phyloP scores from a whole-genome alignment of 805 yeast species.

The Suhomyces xylopsoci region DNA sequence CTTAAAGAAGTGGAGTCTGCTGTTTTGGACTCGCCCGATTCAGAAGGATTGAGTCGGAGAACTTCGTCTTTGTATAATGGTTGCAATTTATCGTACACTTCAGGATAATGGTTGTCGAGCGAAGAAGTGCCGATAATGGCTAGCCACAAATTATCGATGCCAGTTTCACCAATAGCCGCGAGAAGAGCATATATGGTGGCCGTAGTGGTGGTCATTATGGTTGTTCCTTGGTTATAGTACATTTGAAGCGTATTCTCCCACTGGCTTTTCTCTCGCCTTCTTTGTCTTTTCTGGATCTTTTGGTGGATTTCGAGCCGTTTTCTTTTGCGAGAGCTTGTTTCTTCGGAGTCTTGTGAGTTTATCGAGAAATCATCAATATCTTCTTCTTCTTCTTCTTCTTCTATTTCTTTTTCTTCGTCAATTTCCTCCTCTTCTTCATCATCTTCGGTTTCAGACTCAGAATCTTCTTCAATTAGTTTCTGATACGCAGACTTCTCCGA shows the following conservation, averaged over 20 bases:
- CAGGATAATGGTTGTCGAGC: conserved; percentile 67
- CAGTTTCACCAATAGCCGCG: conserved; percentile 80
- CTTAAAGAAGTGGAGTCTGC: conserved; percentile 48
- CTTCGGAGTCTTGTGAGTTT: conserved; percentile 25
- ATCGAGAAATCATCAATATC: conserved; percentile 7
- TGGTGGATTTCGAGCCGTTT: conserved; percentile 27
- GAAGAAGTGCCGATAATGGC: conserved; percentile 87
- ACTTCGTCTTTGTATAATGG: conserved; percentile 85
- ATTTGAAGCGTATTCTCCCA: conserved; percentile 60
- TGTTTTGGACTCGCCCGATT: conserved; percentile 20
- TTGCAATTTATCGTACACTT: conserved; percentile 65
- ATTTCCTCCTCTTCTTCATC: too few species aligned
- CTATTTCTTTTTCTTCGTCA: conserved; percentile 20
- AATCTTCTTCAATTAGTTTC: conserved; percentile 40
- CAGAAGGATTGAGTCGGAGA: conserved; percentile 52
- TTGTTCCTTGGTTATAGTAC: conserved; percentile 83
- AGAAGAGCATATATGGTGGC: conserved; percentile 77
- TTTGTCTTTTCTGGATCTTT: conserved; percentile 35
- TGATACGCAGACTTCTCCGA: conserved; percentile 63
- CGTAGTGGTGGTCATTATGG: conserved; percentile 69
- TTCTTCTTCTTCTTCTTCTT: conserved; percentile 26
- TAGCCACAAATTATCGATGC: conserved; percentile 70
- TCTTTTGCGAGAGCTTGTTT: conserved; percentile 22
- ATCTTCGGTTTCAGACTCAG: conserved; percentile 36
- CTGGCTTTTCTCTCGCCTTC: conserved; percentile 37